Base-by-base conservation (phyloP, 2,329 filamentous ascomycete species). In the Dactylellina parvicollis region DNA sequence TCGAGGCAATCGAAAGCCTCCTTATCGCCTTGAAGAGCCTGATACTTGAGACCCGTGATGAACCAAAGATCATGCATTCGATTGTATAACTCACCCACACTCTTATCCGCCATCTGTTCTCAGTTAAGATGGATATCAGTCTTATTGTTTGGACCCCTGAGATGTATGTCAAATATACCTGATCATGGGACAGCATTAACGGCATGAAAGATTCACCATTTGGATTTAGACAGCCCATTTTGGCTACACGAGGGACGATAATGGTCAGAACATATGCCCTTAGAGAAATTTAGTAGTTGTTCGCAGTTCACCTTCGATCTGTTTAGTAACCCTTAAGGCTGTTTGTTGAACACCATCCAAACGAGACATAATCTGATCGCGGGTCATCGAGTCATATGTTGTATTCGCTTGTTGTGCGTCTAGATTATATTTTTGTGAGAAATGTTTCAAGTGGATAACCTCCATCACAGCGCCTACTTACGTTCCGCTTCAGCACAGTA, bases 401-500 rank as follows among this genome's bases (percentile, higher is more conserved):
- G 46, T 14, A 22, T 52, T 54, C 8, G 44, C 38, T 7, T 52
- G 4, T 32, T 38, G n/a, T 2, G 59, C 59, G n/a, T 34, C 59
- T 62, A 34, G n/a, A 16, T 30, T 9, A 2, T 9, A 10, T 8
- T 46, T 49, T 26, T 14, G 44, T 30, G 20, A 49, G 24, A 28
- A 5, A 14, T n/a, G 14, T n/a, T 46, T 30, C 24, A 7, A 40
- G 9, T 18, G 20, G 20, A 22, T 52, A 2, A 16, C 2, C 16
- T 38, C 2, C 18, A 16, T 34, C 22, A 9, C 10, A 26, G 10
- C 3, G n/a, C 2, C 12, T 40, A 42, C 69, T 55, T 26, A 66
- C 69, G 60, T 56, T 73, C 69, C 20, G 60, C 60, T 40, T 73
- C 69, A 1, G 69, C 52, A 18, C 46, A 73, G 30, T 49, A 55